phyloP scores from a whole-genome alignment of 1,284 basidiomycete genomes.

The Anthracocystis panici-leucophaei region DNA sequence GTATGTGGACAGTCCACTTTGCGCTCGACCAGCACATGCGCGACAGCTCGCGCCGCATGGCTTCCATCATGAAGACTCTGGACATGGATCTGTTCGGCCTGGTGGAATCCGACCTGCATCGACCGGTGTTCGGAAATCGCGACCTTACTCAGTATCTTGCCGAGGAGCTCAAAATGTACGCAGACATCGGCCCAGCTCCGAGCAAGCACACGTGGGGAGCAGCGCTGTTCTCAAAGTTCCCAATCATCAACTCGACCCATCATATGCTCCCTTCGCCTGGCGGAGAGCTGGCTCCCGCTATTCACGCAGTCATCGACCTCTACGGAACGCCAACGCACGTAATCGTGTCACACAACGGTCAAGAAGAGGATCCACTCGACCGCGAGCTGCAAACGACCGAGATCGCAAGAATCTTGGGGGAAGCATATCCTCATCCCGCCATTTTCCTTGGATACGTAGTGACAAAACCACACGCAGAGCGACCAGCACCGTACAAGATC shows the following conservation, averaged over 20 bases:
- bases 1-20: slow-evolving; percentile 81
- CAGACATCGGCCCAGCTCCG: slow-evolving; percentile 83
- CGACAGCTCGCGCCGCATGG: slow-evolving; percentile 75
- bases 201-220: slow-evolving; percentile 87
- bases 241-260: slow-evolving; percentile 88
- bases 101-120: slow-evolving; percentile 86
- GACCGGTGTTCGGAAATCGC: slow-evolving; percentile 88
- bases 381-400: slow-evolving; percentile 87
- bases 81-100: slow-evolving; percentile 72
- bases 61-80: slow-evolving; percentile 75
- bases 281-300: slow-evolving; percentile 81
- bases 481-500: slow-evolving; percentile 87
- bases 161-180: slow-evolving; percentile 79
- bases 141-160: slow-evolving; percentile 72
- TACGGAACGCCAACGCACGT: slow-evolving; percentile 85
- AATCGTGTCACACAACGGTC: slow-evolving; percentile 90
- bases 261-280: slow-evolving; percentile 87
- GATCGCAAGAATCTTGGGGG: slow-evolving; percentile 82
- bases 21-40: slow-evolving; percentile 64
- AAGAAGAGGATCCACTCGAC: slow-evolving; percentile 88
- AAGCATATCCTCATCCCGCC: slow-evolving; percentile 80
- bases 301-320: slow-evolving; percentile 84
- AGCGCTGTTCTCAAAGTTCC: slow-evolving; percentile 74
- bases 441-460: slow-evolving; percentile 82
- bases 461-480: slow-evolving; percentile 78